These are phyloP conservation scores for Pyronema domesticum DNA, from an alignment of 495 filamentous ascomycete genomes.

Conservation along the genomic window DNA sequence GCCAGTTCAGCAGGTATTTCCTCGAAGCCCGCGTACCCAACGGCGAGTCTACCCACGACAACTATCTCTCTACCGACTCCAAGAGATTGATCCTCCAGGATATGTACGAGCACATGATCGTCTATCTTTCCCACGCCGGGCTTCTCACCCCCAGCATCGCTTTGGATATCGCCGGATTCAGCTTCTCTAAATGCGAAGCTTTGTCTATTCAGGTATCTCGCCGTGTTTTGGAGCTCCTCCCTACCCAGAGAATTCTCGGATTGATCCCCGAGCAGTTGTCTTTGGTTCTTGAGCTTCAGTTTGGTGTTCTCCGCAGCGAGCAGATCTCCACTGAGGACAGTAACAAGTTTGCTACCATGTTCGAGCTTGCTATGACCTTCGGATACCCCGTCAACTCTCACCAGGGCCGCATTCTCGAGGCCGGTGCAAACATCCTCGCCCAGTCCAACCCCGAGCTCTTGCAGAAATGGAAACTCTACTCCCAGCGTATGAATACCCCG, in stretches of 20 bases:
- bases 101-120: slow-evolving; percentile 32
- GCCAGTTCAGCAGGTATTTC: slow-evolving; percentile 39
- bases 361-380: slow-evolving; percentile 11
- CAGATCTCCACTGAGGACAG: slow-evolving; percentile 16
- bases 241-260: slow-evolving; percentile 19
- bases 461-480: slow-evolving; percentile 26
- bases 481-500: slow-evolving; percentile 18
- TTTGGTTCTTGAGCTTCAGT: slow-evolving; percentile 46
- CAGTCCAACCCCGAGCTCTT: slow-evolving; percentile 29
- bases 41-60: background rate
- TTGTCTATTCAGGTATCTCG: slow-evolving; percentile 14
- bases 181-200: slow-evolving; percentile 13
- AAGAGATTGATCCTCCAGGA: slow-evolving; percentile 12
- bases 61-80: background rate
- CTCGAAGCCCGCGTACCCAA: background rate
- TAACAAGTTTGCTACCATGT: slow-evolving; percentile 19
- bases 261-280: slow-evolving; percentile 40
- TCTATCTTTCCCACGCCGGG: slow-evolving; percentile 39
- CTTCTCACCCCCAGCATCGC: slow-evolving; percentile 28
- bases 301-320: slow-evolving; percentile 29
- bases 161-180: slow-evolving; percentile 21
- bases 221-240: slow-evolving; percentile 13
- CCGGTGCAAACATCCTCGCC: slow-evolving; percentile 11
- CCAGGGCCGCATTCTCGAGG: slow-evolving; percentile 8
- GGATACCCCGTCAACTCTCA: slow-evolving; percentile 11